phyloP scores from a whole-genome alignment of 306 rosid species.

The Malus fusca region DNA sequence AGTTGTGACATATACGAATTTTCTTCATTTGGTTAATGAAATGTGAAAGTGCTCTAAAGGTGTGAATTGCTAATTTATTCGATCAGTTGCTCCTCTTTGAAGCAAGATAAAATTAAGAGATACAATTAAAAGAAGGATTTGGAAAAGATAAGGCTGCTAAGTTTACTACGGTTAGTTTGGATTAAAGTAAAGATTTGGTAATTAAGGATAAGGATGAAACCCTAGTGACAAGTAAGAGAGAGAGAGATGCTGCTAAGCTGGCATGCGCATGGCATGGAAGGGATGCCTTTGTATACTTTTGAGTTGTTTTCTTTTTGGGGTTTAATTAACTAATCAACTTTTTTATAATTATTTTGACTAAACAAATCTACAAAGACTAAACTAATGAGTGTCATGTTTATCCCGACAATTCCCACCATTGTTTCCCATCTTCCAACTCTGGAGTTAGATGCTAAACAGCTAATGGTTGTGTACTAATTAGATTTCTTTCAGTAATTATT shows the following conservation, averaged over 20 bases:
- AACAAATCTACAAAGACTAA: constrained; percentile 24
- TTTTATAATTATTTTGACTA: not conserved
- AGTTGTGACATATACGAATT: constrained; percentile 12
- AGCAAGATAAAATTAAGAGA: constrained; percentile 1
- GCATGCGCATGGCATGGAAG: constrained; percentile 52
- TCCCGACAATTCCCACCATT: constrained; percentile 62
- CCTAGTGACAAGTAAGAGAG: not conserved
- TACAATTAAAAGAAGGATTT: not conserved
- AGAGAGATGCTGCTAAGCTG: constrained; percentile 26
- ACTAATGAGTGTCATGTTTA: constrained; percentile 67
- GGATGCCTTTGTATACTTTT: constrained; percentile 54
- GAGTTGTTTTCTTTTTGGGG: constrained; percentile 34
- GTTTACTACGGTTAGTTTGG: constrained; percentile 24
- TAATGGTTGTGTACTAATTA: constrained; percentile 22
- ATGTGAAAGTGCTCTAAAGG: not conserved
- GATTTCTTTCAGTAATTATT: not conserved
- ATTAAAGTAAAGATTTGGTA: constrained; percentile 26
- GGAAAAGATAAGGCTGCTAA: constrained; percentile 10
- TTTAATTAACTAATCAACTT: constrained; percentile 5
- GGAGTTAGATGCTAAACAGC: constrained; percentile 20
- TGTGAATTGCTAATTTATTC: not conserved
- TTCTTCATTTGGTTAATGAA: not conserved
- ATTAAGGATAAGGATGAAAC: constrained; percentile 65
- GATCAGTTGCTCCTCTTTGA: not conserved
- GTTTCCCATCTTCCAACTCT: constrained; percentile 84